Evolutionary conservation across 1,139 yeast genomes (phyloP).

Genomic region (Nakaseomyces uthaithaninus): DNA sequence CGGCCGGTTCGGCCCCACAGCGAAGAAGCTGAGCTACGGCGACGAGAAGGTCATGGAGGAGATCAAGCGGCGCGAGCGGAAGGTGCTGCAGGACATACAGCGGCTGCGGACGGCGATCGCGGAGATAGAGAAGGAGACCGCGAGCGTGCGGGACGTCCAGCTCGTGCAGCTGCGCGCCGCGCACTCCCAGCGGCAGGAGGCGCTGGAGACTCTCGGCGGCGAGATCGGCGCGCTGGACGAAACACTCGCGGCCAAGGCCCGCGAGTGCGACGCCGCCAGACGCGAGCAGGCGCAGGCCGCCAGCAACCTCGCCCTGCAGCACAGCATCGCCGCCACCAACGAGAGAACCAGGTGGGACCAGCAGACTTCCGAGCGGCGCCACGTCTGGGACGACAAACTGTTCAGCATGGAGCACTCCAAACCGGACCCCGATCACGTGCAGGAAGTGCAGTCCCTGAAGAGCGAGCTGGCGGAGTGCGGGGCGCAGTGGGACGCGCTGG

Average conservation of each 20-base stretch:
- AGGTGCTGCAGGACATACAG: constrained; percentile 24
- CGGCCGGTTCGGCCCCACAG: background rate
- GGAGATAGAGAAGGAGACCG: constrained; percentile 24
- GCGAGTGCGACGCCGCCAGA: constrained; percentile 14
- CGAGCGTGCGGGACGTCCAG: constrained; percentile 13
- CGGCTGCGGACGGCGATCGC: constrained; percentile 22
- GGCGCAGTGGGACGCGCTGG: background rate
- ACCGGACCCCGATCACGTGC: background rate
- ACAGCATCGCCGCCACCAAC: background rate
- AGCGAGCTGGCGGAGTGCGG: background rate
- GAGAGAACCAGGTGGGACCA: background rate
- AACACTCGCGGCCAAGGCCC: constrained; percentile 14
- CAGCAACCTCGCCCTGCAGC: constrained; percentile 10
- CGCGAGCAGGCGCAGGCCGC: constrained; percentile 15
- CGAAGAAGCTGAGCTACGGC: constrained; percentile 12
- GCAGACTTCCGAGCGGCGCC: background rate
- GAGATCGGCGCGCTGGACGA: constrained; percentile 15
- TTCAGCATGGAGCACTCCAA: background rate
- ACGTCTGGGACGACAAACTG: background rate
- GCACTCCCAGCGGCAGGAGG: constrained; percentile 12
- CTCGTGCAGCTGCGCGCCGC: constrained; percentile 17
- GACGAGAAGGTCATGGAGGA: constrained; percentile 14
- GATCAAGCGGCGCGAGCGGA: constrained; percentile 19
- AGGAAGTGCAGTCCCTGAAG: background rate
- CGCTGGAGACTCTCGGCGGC: constrained; percentile 12